phyloP scores from a whole-genome alignment of 106 monocot species.

The Alisma plantagoaquatica region DNA sequence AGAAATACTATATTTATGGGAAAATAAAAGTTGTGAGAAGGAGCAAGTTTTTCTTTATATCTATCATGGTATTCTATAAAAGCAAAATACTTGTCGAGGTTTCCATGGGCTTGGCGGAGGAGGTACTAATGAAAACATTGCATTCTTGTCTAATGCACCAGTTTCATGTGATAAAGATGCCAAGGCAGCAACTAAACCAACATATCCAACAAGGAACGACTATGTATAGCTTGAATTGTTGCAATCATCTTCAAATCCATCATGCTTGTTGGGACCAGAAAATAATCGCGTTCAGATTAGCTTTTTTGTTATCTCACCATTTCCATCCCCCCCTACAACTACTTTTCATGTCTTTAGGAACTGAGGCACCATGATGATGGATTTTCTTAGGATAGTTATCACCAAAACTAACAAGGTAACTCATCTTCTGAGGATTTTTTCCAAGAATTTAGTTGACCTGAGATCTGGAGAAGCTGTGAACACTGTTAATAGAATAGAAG shows the following conservation, averaged over 20 bases:
- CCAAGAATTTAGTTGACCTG: slow-evolving; percentile 81
- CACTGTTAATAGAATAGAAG: slow-evolving; percentile 30
- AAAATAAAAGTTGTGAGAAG: too few species aligned
- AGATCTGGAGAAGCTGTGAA: slow-evolving; percentile 53
- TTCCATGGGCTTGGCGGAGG: too few species aligned
- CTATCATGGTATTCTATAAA: too few species aligned
- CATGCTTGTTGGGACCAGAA: slow-evolving; percentile 62
- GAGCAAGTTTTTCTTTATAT: too few species aligned
- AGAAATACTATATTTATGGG: too few species aligned
- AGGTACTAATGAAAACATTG: too few species aligned
- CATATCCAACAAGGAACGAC: slow-evolving; percentile 49
- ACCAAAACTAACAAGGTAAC: slow-evolving; percentile 74
- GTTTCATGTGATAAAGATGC: too few species aligned
- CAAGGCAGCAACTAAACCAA: slow-evolving; percentile 62
- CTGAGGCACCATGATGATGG: slow-evolving; percentile 82
- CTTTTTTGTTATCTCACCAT: slow-evolving; percentile 31
- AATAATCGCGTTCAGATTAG: slow-evolving; percentile 64
- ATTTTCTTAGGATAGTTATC: slow-evolving; percentile 55
- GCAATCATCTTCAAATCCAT: slow-evolving; percentile 48
- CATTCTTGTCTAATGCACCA: too few species aligned
- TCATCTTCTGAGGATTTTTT: slow-evolving; percentile 62
- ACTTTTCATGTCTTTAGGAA: slow-evolving; percentile 32
- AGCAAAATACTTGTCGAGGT: too few species aligned
- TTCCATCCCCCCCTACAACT: slow-evolving; percentile 36
- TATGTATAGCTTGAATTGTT: slow-evolving; percentile 62